Conservation (phyloP, 2,329 filamentous ascomycete species). For the Fusarium oligoseptatum region DNA sequence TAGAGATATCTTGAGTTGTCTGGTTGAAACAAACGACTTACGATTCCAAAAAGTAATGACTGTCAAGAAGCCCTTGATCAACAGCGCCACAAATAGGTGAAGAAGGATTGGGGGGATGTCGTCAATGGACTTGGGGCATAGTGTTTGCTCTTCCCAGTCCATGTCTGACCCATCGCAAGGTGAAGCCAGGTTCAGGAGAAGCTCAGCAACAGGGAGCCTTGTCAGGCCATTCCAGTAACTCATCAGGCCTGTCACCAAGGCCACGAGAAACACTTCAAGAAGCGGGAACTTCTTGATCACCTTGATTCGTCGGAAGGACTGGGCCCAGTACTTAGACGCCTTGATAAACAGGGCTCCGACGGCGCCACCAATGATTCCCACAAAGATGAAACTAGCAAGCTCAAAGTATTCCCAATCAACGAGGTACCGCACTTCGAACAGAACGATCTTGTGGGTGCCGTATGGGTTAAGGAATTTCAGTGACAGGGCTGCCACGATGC, state of each 20-base stretch:
- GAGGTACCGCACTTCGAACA: conserved; percentile 93
- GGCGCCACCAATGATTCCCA: conserved; percentile 87
- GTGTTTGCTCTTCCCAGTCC: conserved; percentile 73
- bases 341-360: conserved; percentile 96
- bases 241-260: conserved; percentile 83
- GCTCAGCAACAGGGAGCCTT: conserved; percentile 88
- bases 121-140: conserved; percentile 80
- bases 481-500: conserved; percentile 90
- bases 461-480: conserved; percentile 97
- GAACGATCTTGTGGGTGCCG: conserved; percentile 94
- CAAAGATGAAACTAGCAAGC: conserved; percentile 84
- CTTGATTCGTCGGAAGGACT: conserved; percentile 84
- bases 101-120: conserved; percentile 84
- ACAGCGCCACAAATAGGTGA: conserved; percentile 81
- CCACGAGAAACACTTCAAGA: conserved; percentile 89
- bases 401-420: conserved; percentile 97
- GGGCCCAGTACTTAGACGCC: conserved; percentile 90
- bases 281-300: conserved; percentile 87
- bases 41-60: conserved; percentile 94
- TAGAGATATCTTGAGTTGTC: conserved; percentile 33
- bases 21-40: conserved; percentile 53
- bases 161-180: conserved; percentile 82
- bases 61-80: conserved; percentile 91
- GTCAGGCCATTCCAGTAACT: conserved; percentile 96
- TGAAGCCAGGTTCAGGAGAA: conserved; percentile 90